Evolutionary conservation across 2,329 filamentous ascomycete genomes (phyloP), one percentile per base, ranked within the genome.

Genomic region (Colletotrichum godetiae): DNA sequence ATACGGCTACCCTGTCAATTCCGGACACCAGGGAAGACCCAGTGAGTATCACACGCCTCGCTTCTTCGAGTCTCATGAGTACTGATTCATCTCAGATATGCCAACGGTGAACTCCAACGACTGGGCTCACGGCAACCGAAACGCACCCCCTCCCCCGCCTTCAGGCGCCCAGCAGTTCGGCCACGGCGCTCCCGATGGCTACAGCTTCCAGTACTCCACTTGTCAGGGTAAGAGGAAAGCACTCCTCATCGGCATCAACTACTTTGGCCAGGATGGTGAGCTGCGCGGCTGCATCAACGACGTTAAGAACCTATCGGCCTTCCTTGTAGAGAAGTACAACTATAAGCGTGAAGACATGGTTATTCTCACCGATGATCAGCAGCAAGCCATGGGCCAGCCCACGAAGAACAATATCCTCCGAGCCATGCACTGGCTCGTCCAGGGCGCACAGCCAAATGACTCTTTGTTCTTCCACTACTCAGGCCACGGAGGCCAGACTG

Each of bases 341-440:
- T 95, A 95, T 83, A 92, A 91, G 86, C 86, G 91, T 74, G 93
- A 95, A 83, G 93, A 95, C 78, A 95, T 95, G 92, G 92, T 95
- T 56, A 90, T 92, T 68, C 84, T 95, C 81, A 95, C 93, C 15
- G 93, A 95, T 77, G 93, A 95, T 81, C 91, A 93, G 82, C 86
- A 87, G 76, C 90, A 94, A 78, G 89, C 91, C 3, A 89, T 91
- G 82, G 91, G 92, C 83, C 88, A 90, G 79, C 93, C 93, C 8
- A 95, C 93, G n/a, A 93, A 92, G 81, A 87, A 87, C 60, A 95
- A 95, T 81, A 94, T 95, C 63, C 81, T 94, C 72, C 87, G 92
- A 49, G 93, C 92, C 33, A 93, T 95, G 91, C 87, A 91, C 74
- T 95, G 93, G 93, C 86, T 95, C 19, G 92, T 95, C 31, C 88